phyloP scores from a whole-genome alignment of 1,139 yeast species.

The Yamadazyma aaseri region DNA sequence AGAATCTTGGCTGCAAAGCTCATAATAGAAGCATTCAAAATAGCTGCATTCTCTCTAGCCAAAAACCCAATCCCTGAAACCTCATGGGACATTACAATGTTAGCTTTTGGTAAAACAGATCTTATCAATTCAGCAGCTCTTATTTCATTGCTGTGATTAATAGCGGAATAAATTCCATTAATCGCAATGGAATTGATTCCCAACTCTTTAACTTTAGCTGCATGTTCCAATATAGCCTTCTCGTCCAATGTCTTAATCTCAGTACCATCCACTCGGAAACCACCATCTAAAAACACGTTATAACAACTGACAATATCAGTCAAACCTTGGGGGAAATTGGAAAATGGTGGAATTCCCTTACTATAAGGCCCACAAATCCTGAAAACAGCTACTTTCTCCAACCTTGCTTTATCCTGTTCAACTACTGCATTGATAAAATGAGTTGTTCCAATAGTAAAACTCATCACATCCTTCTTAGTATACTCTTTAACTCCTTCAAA shows the following conservation, averaged over 20 bases:
- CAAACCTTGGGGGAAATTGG: constrained; percentile 39
- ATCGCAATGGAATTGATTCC: constrained; percentile 31
- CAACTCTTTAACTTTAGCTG: constrained; percentile 21
- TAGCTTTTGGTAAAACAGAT: constrained; percentile 26
- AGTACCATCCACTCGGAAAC: constrained; percentile 38
- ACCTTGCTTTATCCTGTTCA: constrained; percentile 35
- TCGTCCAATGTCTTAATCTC: constrained; percentile 30
- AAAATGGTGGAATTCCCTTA: constrained; percentile 31
- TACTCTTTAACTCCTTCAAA: constrained; percentile 12
- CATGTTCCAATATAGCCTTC: constrained; percentile 25
- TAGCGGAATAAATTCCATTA: constrained; percentile 36
- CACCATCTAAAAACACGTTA: constrained; percentile 32
- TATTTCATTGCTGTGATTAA: constrained; percentile 32
- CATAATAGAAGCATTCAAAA: constrained; percentile 40
- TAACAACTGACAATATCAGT: constrained; percentile 28
- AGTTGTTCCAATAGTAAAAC: constrained; percentile 45
- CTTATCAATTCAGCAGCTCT: constrained; percentile 26
- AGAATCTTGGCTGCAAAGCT: constrained; percentile 36
- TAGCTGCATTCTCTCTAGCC: constrained; percentile 43
- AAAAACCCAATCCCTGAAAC: constrained; percentile 40
- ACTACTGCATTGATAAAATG: constrained; percentile 47
- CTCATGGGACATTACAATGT: constrained; percentile 33
- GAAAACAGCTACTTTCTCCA: constrained; percentile 40
- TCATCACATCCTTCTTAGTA: constrained; percentile 23
- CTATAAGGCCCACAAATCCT: constrained; percentile 40